Base-by-base conservation (phyloP, 1,284 basidiomycete genomes). In the Tremellales sp. region DNA sequence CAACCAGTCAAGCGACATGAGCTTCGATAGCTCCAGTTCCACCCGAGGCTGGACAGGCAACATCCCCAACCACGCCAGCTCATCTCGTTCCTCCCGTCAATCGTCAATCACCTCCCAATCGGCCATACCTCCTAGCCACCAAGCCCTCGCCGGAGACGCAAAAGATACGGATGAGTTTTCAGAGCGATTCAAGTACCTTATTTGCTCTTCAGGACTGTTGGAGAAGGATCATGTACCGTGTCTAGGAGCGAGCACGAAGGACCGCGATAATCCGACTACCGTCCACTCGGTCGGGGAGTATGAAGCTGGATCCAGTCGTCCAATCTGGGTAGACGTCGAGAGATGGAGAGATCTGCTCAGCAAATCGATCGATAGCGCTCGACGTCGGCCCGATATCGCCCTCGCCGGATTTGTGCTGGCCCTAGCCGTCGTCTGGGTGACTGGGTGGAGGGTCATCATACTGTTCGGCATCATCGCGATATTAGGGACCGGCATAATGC, bases 101-200 rank as follows among this genome's bases (percentile, higher is more conserved):
- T n/a, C n/a, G n/a, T n/a, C n/a, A n/a, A n/a, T n/a, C n/a, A n/a
- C n/a, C n/a, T n/a, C n/a, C n/a, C n/a, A n/a, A n/a, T n/a, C n/a
- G n/a, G n/a, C n/a, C n/a, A n/a, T n/a, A n/a, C n/a, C n/a, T n/a
- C n/a, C n/a, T n/a, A n/a, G n/a, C n/a, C n/a, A n/a, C 46, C 55
- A n/a, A 51, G 51, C 24, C 25, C 42, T 26, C 29, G 8, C 29
- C 29, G 29, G 29, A 17, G 19, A 5, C 19, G 33, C 6, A 36
- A 36, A 15, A 4, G 33, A 36, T 13, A 36, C 52, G 13, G 55
- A 58, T 23, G 56, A 51, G 3, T 72, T 69, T 43, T 60, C 63
- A 6, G 70, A 70, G 45, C 52, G 55, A 21, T 72, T 72, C 62
- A 66, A 65, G 46, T 72, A 69, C 47, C 53, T 67, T 24, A 59